These are phyloP conservation scores for Eutrema heterophyllum DNA, from an alignment of 345 rosid species.

Conservation along the genomic window DNA sequence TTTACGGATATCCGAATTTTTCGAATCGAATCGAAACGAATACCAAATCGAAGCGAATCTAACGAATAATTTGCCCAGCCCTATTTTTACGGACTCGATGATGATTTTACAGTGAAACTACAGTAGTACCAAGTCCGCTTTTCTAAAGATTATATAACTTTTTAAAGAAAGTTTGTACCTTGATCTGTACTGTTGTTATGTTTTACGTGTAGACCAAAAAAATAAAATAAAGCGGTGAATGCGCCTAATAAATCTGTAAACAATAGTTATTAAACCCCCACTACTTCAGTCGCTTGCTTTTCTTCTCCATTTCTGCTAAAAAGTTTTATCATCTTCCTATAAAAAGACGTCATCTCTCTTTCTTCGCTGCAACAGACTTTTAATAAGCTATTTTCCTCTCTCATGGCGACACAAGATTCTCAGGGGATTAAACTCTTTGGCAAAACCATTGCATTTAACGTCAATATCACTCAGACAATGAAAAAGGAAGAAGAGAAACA, in stretches of 20 bases:
- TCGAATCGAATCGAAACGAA: no score
- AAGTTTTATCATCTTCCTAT: conserved; percentile 7
- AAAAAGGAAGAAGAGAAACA: conserved; percentile 39
- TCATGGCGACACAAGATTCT: conserved; percentile 51
- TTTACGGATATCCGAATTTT: no score
- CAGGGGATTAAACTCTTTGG: conserved; percentile 91
- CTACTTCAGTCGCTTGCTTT: conserved; percentile 2
- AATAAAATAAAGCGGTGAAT: not conserved
- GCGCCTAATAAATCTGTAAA: not conserved
- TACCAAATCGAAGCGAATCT: no score
- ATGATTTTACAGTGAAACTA: not conserved
- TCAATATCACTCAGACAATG: conserved; percentile 25
- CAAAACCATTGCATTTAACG: conserved; percentile 57
- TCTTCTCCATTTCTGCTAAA: not conserved
- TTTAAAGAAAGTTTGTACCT: not conserved
- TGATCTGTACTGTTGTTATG: no score
- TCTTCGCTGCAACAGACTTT: conserved; percentile 24
- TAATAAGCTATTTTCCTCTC: not conserved
- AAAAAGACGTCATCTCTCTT: not conserved
- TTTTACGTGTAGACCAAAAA: conserved; percentile 4
- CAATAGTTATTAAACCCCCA: not conserved
- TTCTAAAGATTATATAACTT: not conserved
- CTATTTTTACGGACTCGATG: not conserved
- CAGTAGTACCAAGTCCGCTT: not conserved
- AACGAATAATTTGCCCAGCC: no score